A percentile compares a stretch with the other conserved stretches of the same genome.
These are phyloP conservation scores for Xylariaceae sp. DNA, from an alignment of 2,329 filamentous ascomycete species.

Conservation along the genomic window DNA sequence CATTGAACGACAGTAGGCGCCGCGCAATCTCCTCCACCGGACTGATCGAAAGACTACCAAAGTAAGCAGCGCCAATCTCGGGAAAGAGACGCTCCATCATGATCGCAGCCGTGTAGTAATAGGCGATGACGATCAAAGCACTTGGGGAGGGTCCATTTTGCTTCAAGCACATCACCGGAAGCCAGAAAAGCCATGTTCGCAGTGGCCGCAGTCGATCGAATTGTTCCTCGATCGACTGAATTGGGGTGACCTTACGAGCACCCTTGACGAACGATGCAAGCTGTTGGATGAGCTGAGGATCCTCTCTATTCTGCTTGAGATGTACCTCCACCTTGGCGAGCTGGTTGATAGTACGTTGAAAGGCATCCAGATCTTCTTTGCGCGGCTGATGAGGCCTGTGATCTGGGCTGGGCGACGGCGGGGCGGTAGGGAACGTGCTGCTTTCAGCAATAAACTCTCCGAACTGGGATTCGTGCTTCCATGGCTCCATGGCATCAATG, in stretches of 20 bases:
- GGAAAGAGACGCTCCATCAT: constrained; percentile 88
- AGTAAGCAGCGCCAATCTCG: constrained; percentile 85
- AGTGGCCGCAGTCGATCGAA: constrained; percentile 87
- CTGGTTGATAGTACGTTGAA: constrained; percentile 63
- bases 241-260: constrained; percentile 65
- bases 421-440: constrained; percentile 66
- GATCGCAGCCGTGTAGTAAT: constrained; percentile 86
- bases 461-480: constrained; percentile 87
- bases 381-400: constrained; percentile 58
- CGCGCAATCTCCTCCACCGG: constrained; percentile 85
- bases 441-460: constrained; percentile 77
- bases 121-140: constrained; percentile 77
- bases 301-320: constrained; percentile 65
- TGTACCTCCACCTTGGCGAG: constrained; percentile 65
- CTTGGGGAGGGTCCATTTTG: constrained; percentile 70
- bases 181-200: constrained; percentile 92
- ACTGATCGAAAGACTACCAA: constrained; percentile 71
- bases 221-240: constrained; percentile 72
- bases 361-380: constrained; percentile 66
- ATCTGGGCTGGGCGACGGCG: constrained; percentile 57
- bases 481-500: constrained; percentile 84
- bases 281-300: constrained; percentile 64
- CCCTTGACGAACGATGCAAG: constrained; percentile 69
- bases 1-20: constrained; percentile 65
- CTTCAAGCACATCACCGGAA: constrained; percentile 80